Conservation (phyloP, 176 grass and related monocot species). For the Carex littledalei region DNA sequence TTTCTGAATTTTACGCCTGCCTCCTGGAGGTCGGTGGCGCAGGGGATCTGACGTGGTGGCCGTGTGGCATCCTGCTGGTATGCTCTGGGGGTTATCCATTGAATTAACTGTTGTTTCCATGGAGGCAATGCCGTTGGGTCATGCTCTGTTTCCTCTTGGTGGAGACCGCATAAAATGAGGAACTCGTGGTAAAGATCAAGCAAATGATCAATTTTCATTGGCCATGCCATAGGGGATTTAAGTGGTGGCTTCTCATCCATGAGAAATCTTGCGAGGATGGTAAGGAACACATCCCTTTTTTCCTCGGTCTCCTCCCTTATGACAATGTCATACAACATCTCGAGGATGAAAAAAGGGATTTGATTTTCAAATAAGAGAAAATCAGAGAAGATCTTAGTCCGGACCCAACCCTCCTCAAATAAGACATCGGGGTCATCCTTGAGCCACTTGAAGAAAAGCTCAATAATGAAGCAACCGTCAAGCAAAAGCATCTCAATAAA, state of each 20-base stretch:
- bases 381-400: background rate
- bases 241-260: slow-evolving; percentile 6
- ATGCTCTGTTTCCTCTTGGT: no score
- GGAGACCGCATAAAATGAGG: no score
- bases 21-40: no score
- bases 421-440: background rate
- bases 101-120: no score
- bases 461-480: slow-evolving; percentile 20
- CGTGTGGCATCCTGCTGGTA: no score
- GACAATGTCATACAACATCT: slow-evolving; percentile 1
- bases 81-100: no score
- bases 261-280: background rate
- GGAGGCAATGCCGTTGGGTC: no score
- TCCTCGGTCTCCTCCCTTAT: background rate
- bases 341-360: no score
- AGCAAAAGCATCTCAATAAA: slow-evolving; percentile 27
- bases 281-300: background rate
- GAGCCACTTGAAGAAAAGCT: slow-evolving; percentile 23
- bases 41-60: no score
- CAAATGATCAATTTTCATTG: background rate
- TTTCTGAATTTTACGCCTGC: no score
- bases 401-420: slow-evolving; percentile 15
- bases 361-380: slow-evolving; percentile 20
- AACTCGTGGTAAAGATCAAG: no score
- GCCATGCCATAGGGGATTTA: background rate